These are phyloP conservation scores for Murraya koenigii DNA, from an alignment of 345 rosid genomes.

Conservation along the genomic window DNA sequence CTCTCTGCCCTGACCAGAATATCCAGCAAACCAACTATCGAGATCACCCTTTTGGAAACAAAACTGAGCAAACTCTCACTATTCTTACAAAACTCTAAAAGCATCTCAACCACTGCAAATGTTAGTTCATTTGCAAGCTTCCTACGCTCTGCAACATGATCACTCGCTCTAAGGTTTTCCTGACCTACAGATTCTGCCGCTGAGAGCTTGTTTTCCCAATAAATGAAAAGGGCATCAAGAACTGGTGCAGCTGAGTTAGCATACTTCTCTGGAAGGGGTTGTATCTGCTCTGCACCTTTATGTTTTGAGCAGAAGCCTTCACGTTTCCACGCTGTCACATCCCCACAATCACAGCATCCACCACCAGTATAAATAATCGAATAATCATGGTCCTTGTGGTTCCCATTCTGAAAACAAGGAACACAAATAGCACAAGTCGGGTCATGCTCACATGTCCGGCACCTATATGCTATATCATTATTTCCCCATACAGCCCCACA, in stretches of 20 bases:
- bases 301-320: constrained; percentile 94
- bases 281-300: constrained; percentile 91
- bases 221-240: constrained; percentile 59
- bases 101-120: constrained; percentile 65
- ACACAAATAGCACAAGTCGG: constrained; percentile 97
- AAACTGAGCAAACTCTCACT: constrained; percentile 95
- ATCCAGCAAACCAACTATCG: constrained; percentile 58
- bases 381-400: constrained; percentile 76
- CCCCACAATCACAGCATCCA: constrained; percentile 99
- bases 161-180: constrained; percentile 35
- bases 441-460: constrained; percentile 81
- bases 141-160: constrained; percentile 24
- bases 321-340: constrained; percentile 89
- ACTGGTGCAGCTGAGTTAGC: constrained; percentile 71
- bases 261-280: constrained; percentile 64
- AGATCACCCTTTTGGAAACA: constrained; percentile 60
- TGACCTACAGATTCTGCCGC: constrained; percentile 36
- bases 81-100: constrained; percentile 65
- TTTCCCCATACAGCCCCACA: constrained; percentile 95
- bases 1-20: constrained; percentile 76
- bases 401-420: constrained; percentile 83
- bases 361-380: constrained; percentile 76
- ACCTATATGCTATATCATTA: constrained; percentile 87
- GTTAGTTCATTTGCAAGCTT: constrained; percentile 69
- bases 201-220: constrained; percentile 63